Evolutionary conservation across 2,329 filamentous ascomycete genomes (phyloP).

Genomic region (Scedosporium dehoogii): DNA sequence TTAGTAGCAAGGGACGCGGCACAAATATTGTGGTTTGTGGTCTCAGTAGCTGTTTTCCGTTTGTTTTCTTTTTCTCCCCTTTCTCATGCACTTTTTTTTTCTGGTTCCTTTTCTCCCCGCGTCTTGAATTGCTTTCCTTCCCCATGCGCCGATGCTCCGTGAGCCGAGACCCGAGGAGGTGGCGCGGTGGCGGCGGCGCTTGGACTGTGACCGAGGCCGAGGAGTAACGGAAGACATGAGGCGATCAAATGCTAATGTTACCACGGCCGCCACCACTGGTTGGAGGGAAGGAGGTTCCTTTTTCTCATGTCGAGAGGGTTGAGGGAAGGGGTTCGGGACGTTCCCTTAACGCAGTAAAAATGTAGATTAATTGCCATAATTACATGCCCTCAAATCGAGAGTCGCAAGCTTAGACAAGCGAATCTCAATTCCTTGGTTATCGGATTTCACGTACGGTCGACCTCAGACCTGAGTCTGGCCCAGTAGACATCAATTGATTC

Average conservation of each 20-base stretch:
- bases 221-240: background rate
- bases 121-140: background rate
- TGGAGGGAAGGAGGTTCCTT: too few relatives aligned
- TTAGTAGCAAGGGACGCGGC: too few relatives aligned
- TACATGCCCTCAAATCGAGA: background rate
- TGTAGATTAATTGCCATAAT: too few relatives aligned
- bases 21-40: too few relatives aligned
- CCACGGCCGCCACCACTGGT: background rate
- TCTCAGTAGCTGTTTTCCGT: too few relatives aligned
- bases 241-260: background rate
- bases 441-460: background rate
- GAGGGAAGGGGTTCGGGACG: too few relatives aligned
- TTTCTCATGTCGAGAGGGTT: too few relatives aligned
- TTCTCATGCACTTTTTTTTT: background rate
- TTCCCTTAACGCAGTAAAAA: too few relatives aligned
- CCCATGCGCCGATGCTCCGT: background rate
- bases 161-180: background rate
- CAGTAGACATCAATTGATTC: too few relatives aligned
- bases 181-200: background rate
- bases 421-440: background rate
- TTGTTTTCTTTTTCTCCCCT: background rate
- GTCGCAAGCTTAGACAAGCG: background rate
- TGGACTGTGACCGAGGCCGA: background rate
- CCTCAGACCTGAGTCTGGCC: background rate
- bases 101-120: background rate